Evolutionary conservation across 208 protist species (phyloP).

Genomic region (Wallacemonas sp.): DNA sequence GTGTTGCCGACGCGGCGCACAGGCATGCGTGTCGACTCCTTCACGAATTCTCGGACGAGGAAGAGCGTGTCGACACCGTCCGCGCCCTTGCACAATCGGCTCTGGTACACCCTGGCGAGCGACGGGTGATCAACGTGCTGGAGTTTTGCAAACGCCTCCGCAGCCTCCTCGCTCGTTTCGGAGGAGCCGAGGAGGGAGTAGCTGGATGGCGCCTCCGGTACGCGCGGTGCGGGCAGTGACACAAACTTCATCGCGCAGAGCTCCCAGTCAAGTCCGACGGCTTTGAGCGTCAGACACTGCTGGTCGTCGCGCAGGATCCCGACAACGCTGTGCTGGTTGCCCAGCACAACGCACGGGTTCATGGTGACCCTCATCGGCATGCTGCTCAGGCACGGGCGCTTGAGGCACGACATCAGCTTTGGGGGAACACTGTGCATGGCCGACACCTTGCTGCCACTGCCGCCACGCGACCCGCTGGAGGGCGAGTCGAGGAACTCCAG

Average conservation of each 20-base stretch:
- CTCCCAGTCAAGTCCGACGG: not conserved
- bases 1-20: not conserved
- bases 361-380: not conserved
- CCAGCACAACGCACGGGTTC: not conserved
- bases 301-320: slow-evolving; percentile 1
- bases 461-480: no score
- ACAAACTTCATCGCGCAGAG: not conserved
- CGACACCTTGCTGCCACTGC: no score
- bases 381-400: not conserved
- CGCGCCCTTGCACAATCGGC: not conserved
- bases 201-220: not conserved
- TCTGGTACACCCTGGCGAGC: not conserved
- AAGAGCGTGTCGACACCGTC: not conserved
- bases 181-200: not conserved
- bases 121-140: not conserved
- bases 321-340: not conserved
- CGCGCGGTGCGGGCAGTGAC: not conserved
- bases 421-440: no score
- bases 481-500: no score
- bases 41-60: not conserved
- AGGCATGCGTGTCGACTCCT: not conserved
- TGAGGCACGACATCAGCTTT: not conserved
- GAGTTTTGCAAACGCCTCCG: not conserved
- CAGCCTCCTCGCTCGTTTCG: not conserved
- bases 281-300: not conserved